A percentile compares a stretch with the other conserved stretches of the same genome.
Evolutionary conservation across 2,329 filamentous ascomycete genomes (phyloP).

Genomic region (Scedosporium apiospermum): DNA sequence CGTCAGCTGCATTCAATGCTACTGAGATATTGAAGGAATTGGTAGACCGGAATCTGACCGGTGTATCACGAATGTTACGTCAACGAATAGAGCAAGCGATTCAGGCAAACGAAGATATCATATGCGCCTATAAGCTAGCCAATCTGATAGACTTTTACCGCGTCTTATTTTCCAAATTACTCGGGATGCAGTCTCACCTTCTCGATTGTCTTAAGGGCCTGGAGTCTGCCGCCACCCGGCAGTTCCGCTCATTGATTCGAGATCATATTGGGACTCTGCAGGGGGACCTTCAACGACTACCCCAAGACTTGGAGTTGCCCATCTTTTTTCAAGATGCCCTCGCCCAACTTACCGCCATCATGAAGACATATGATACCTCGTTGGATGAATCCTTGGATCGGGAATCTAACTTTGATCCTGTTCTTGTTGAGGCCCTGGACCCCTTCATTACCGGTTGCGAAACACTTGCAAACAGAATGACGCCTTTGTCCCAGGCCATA

Average conservation of each 20-base stretch:
- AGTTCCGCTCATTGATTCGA: slow-evolving; percentile 72
- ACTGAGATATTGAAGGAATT: slow-evolving; percentile 74
- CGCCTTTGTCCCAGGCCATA: slow-evolving; percentile 51
- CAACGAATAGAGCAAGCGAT: slow-evolving; percentile 88
- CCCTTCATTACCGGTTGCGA: slow-evolving; percentile 74
- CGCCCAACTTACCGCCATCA: slow-evolving; percentile 65
- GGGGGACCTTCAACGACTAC: slow-evolving; percentile 57
- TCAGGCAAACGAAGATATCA: slow-evolving; percentile 83
- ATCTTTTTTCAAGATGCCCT: slow-evolving; percentile 74
- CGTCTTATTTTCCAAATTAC: slow-evolving; percentile 70
- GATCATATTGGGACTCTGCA: slow-evolving; percentile 72
- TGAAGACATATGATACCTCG: slow-evolving; percentile 82
- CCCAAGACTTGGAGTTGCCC: slow-evolving; percentile 66
- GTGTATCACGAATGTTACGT: slow-evolving; percentile 73
- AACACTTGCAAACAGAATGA: slow-evolving; percentile 54
- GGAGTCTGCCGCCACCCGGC: slow-evolving; percentile 66
- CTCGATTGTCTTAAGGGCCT: slow-evolving; percentile 59
- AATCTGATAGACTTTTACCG: slow-evolving; percentile 87
- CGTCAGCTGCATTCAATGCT: slow-evolving; percentile 60
- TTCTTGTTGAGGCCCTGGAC: slow-evolving; percentile 72
- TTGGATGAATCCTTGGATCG: slow-evolving; percentile 49
- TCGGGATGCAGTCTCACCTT: slow-evolving; percentile 60
- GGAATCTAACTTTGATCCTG: slow-evolving; percentile 62
- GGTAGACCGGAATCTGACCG: slow-evolving; percentile 75
- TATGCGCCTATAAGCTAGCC: slow-evolving; percentile 79